Evolutionary conservation across 2,329 filamentous ascomycete species (phyloP).

Genomic region (Scedosporium dehoogii): DNA sequence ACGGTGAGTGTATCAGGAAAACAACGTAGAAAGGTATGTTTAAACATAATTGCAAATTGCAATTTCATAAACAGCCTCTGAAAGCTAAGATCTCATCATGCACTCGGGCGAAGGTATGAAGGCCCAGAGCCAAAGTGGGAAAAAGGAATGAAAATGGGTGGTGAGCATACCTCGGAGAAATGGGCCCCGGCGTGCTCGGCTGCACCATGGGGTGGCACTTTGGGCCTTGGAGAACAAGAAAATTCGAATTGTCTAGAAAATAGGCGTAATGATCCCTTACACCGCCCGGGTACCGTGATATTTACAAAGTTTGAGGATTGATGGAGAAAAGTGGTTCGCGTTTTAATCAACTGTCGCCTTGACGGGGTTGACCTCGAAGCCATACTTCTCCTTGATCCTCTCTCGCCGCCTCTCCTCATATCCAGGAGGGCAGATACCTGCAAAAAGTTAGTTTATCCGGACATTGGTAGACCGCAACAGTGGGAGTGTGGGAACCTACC

Average conservation of each 20-base stretch:
- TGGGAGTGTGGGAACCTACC: conserved; percentile 41
- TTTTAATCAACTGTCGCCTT: conserved; percentile 33
- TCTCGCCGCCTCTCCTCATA: conserved; percentile 77
- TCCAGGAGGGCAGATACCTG: conserved; percentile 71
- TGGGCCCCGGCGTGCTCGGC: background rate
- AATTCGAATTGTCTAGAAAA: conserved; percentile 29
- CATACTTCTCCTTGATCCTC: conserved; percentile 78
- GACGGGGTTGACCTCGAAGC: conserved; percentile 68
- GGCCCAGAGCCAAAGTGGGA: background rate
- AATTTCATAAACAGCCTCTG: conserved; percentile 40
- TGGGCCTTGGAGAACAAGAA: conserved; percentile 15
- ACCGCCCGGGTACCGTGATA: conserved; percentile 8
- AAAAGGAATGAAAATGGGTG: background rate
- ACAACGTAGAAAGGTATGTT: conserved; percentile 6
- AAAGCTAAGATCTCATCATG: conserved; percentile 25
- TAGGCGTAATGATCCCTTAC: conserved; percentile 7
- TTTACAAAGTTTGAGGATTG: conserved; percentile 4
- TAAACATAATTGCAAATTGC: conserved; percentile 1
- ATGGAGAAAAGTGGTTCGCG: background rate
- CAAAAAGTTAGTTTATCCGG: conserved; percentile 7
- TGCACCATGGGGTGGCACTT: background rate
- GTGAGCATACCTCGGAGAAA: conserved; percentile 2
- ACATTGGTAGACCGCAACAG: background rate
- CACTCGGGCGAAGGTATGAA: background rate
- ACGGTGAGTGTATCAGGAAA: conserved; percentile 1